phyloP scores from a whole-genome alignment of 2,329 filamentous ascomycete species.

The Chaetomiaceae sp. region DNA sequence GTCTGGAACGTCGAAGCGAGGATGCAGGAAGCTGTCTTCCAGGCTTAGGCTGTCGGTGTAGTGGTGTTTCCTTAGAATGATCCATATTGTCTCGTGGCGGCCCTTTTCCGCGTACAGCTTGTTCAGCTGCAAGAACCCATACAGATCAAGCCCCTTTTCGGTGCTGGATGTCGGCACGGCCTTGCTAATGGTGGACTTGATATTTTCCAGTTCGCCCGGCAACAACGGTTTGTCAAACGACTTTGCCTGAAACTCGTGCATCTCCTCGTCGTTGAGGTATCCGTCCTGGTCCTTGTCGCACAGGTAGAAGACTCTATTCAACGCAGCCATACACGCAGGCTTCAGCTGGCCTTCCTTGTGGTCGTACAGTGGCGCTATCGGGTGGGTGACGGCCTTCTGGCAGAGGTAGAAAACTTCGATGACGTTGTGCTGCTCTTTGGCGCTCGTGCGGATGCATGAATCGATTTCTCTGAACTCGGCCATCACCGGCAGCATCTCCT shows the following conservation, averaged over 20 bases:
- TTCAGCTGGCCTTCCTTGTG: constrained; percentile 89
- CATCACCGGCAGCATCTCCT: constrained; percentile 98
- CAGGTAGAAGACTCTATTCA: constrained; percentile 89
- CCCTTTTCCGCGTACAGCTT: constrained; percentile 97
- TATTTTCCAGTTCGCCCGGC: constrained; percentile 77
- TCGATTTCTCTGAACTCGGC: constrained; percentile 98
- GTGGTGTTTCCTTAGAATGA: constrained; percentile 88
- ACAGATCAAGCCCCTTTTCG: constrained; percentile 70
- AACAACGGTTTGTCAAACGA: constrained; percentile 87
- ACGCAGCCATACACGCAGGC: constrained; percentile 77
- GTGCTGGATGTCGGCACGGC: constrained; percentile 58
- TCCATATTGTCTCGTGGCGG: constrained; percentile 97
- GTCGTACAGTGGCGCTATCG: constrained; percentile 93
- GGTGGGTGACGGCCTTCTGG: constrained; percentile 96
- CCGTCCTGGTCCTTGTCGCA: constrained; percentile 97
- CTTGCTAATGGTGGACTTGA: constrained; percentile 81
- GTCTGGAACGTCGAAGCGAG: constrained; percentile 89
- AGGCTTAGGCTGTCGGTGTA: constrained; percentile 94
- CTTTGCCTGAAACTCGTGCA: constrained; percentile 83
- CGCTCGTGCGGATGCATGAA: constrained; percentile 92
- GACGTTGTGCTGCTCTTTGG: constrained; percentile 86
- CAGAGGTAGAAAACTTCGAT: constrained; percentile 97
- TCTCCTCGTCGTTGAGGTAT: constrained; percentile 82
- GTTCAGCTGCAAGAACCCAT: constrained; percentile 84
- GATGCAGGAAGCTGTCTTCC: constrained; percentile 85